phyloP scores from a whole-genome alignment of 805 yeast species.

The Candida schatavii region DNA sequence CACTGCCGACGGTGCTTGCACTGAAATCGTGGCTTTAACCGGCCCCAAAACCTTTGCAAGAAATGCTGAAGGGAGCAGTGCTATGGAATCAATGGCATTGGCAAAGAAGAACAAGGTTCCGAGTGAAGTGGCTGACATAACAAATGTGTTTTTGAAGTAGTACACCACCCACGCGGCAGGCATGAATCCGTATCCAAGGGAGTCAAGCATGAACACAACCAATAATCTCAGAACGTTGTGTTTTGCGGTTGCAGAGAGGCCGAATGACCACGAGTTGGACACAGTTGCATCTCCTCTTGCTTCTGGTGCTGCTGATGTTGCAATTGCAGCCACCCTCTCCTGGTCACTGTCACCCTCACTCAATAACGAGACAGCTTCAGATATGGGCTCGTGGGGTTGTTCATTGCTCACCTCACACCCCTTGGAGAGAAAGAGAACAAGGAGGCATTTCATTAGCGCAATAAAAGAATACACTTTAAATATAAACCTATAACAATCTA shows the following conservation, averaged over 20 bases:
- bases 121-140: conserved; percentile 51
- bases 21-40: conserved; percentile 65
- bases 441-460: conserved; percentile 49
- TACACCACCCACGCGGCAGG: conserved; percentile 86
- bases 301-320: background rate
- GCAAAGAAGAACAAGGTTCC: conserved; percentile 69
- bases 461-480: conserved; percentile 56
- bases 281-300: too few relatives aligned
- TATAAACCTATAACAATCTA: conserved; percentile 50
- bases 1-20: conserved; percentile 76
- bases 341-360: conserved; percentile 12
- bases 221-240: conserved; percentile 47
- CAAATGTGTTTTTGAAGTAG: conserved; percentile 62
- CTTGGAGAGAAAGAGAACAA: conserved; percentile 50
- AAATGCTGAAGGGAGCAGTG: conserved; percentile 75
- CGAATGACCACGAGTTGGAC: background rate
- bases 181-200: conserved; percentile 87
- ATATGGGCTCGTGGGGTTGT: conserved; percentile 3
- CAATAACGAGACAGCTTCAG: background rate
- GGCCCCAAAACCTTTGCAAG: conserved; percentile 73
- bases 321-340: conserved; percentile 12
- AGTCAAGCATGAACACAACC: conserved; percentile 74
- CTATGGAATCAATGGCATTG: conserved; percentile 58
- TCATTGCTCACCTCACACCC: conserved; percentile 45
- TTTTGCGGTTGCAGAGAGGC: conserved; percentile 38